These are phyloP conservation scores for Trametes coccinea DNA, from an alignment of 768 basidiomycete species.

Conservation along the genomic window DNA sequence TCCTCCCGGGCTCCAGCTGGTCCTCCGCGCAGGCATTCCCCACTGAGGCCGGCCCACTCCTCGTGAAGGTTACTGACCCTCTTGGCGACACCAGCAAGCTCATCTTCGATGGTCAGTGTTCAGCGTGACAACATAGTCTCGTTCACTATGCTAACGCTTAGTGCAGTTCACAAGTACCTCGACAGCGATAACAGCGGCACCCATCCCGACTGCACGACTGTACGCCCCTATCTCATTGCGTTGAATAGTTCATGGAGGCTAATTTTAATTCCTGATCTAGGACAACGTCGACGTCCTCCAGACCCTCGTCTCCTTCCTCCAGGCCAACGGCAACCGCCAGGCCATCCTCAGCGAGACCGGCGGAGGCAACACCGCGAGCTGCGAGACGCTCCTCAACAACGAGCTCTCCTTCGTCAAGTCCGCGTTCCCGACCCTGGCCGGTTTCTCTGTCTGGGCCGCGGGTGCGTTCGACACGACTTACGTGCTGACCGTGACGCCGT, in stretches of 20 bases:
- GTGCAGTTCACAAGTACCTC: constrained; percentile 45
- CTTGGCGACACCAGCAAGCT: constrained; percentile 39
- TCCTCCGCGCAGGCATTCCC: constrained; percentile 41
- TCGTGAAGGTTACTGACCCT: constrained; percentile 45
- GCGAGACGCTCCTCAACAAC: constrained; percentile 38
- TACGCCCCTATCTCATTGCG: constrained; percentile 11
- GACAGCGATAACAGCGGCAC: constrained; percentile 48
- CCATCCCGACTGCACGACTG: constrained; percentile 43
- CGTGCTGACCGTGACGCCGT: constrained; percentile 49
- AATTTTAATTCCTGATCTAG: constrained; percentile 25
- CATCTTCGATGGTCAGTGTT: constrained; percentile 41
- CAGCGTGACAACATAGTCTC: background rate
- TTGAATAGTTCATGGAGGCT: constrained; percentile 6
- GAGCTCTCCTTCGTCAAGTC: constrained; percentile 49
- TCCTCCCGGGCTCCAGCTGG: constrained; percentile 46
- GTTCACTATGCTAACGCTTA: background rate
- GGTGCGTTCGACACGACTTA: constrained; percentile 54
- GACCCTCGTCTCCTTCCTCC: constrained; percentile 45
- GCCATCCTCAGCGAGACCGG: constrained; percentile 47
- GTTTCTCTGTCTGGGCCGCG: constrained; percentile 57
- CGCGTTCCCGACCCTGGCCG: constrained; percentile 43
- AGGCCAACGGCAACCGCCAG: constrained; percentile 43
- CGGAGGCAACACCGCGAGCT: constrained; percentile 42
- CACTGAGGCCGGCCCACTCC: constrained; percentile 40
- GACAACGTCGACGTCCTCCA: constrained; percentile 47